Percentiles rank a stretch among this genome's conserved stretches.
phyloP scores from a whole-genome alignment of 306 rosid species.

The Dicorynia guianensis region DNA sequence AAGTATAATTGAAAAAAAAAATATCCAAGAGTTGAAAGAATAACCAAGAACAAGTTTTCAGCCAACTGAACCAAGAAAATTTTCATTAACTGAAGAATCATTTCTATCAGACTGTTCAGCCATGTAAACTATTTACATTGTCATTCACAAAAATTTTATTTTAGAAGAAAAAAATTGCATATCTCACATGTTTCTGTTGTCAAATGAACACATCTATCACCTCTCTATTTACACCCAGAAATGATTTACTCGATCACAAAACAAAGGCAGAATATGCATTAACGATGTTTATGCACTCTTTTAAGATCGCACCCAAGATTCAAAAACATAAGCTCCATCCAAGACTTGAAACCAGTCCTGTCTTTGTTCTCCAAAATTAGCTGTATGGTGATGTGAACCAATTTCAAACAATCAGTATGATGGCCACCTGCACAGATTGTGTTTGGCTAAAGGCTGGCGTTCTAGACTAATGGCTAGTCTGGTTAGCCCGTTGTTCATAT shows the following conservation, averaged over 20 bases:
- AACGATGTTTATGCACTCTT: conserved; percentile 3
- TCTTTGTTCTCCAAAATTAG: conserved; percentile 13
- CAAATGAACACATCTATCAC: conserved; percentile 40
- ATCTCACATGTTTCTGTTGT: not conserved
- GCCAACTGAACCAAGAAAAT: no score
- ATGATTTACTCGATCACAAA: conserved; percentile 37
- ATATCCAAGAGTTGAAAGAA: no score
- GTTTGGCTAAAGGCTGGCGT: not conserved
- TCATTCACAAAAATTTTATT: no score
- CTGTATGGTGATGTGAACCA: conserved; percentile 6
- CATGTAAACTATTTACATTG: no score
- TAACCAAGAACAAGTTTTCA: no score
- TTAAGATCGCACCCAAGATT: not conserved
- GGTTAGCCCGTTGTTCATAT: conserved; percentile 45
- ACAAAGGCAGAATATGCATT: not conserved
- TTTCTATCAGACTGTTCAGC: no score
- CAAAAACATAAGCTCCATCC: not conserved
- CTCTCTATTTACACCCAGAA: conserved; percentile 41
- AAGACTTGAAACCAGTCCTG: not conserved
- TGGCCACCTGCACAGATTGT: conserved; percentile 15
- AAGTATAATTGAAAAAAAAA: no score
- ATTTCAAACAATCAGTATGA: conserved; percentile 35
- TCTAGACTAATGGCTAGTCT: conserved; percentile 32
- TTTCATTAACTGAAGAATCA: no score
- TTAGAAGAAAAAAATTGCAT: no score